Evolutionary conservation across 257 asterid genomes (phyloP), one percentile per base, ranked within the genome.

Genomic region (Capsicum chinense): DNA sequence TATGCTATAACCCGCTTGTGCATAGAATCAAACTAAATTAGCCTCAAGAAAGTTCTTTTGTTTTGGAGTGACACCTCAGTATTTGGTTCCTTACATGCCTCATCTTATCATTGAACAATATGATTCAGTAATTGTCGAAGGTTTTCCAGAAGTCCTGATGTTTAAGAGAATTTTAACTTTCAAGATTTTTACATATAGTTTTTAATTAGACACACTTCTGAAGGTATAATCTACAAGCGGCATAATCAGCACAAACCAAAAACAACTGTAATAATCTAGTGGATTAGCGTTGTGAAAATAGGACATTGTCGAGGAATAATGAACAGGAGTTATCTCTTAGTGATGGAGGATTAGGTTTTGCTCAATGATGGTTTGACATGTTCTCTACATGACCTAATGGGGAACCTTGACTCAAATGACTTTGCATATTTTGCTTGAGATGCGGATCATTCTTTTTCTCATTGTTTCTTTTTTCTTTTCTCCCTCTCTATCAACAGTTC

Each of bases 401-500:
- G 81, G 59, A 42, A 74, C 48, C 81, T 50, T 52, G 63, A 52
- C 81, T 13, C 63, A 52, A 13, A 76, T 76, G 48, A 76, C 48
- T 50, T 26, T 7, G 63, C 63, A 76, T 52, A 76, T 13, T 26
- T 52, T 76, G 63, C 47, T 76, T 13, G 16, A 76, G 63, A 52
- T 52, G 63, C 15, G 2, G 63, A 76, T 76, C 48, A 26, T 52
- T 76, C 78, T 44, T 76, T 74, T 42, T 19, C 59, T 42, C 47
- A 15, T 60, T 48, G 33, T 82, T 67, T 21, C 48, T 47, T 62
- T 26, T 39, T 71, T 21, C 21, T 21, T 39, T 39, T 15, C 62
- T 44, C 42, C 58, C 17, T 42, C 57, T 56, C 17, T 70, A 78
- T 89, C 79, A 90, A 89, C 98, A 95, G 98, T 92, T 95, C 63